phyloP scores from a whole-genome alignment of 169 alveolate genomes.

The Theileria sp. region DNA sequence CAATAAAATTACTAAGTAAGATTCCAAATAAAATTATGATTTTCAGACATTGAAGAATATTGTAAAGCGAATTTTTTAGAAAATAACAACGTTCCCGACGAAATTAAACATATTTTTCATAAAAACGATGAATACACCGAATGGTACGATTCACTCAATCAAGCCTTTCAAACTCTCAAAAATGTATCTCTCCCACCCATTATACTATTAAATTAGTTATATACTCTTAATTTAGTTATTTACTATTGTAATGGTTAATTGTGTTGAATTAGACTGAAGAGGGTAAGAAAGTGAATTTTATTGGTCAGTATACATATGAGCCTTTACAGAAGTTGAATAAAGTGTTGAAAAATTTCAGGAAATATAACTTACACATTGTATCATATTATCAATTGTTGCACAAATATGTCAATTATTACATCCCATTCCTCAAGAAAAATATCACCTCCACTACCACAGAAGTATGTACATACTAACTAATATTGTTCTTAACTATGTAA shows the following conservation, averaged over 20 bases:
- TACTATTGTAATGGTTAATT: background rate
- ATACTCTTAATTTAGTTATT: background rate
- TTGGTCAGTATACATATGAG: constrained; percentile 61
- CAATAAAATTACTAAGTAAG: constrained; percentile 24
- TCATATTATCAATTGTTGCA: constrained; percentile 54
- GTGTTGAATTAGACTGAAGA: constrained; percentile 34
- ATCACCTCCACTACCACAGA: constrained; percentile 20
- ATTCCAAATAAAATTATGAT: background rate
- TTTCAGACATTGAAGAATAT: constrained; percentile 45
- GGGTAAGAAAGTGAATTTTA: constrained; percentile 40
- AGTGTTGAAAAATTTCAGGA: constrained; percentile 38
- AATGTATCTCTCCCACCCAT: too few relatives aligned
- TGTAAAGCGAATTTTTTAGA: constrained; percentile 41
- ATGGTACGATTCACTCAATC: constrained; percentile 61
- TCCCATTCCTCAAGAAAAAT: constrained; percentile 43
- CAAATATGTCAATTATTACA: constrained; percentile 39
- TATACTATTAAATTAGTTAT: too few relatives aligned
- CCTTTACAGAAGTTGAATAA: constrained; percentile 60
- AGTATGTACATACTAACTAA: constrained; percentile 19
- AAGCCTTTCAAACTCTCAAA: constrained; percentile 36
- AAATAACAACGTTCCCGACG: constrained; percentile 19
- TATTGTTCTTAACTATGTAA: too few relatives aligned
- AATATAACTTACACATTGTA: constrained; percentile 52
- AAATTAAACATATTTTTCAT: constrained; percentile 19
- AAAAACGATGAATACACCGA: constrained; percentile 49